Evolutionary conservation across 2,329 filamentous ascomycete species (phyloP).

Genomic region (Tolypocladium cylindrosporum): DNA sequence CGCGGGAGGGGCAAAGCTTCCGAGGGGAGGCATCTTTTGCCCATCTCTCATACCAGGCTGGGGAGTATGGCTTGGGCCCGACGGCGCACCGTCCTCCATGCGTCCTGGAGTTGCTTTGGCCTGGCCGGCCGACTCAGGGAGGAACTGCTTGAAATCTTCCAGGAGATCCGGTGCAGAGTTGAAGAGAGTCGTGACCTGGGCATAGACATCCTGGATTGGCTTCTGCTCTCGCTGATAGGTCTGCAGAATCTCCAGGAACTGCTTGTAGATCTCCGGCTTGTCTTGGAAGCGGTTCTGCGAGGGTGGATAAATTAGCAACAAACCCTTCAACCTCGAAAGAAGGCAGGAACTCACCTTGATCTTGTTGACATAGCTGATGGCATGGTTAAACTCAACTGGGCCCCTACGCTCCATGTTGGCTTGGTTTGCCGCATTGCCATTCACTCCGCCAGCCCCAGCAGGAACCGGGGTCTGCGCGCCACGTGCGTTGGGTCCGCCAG

Average conservation of each 20-base stretch:
- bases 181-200: constrained; percentile 90
- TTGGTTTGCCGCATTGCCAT: constrained; percentile 47
- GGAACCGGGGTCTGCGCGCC: constrained; percentile 53
- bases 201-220: constrained; percentile 96
- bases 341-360: constrained; percentile 67
- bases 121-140: constrained; percentile 68
- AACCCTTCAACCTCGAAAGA: neutral
- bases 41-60: constrained; percentile 45
- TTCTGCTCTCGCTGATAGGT: constrained; percentile 98
- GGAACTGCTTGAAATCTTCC: constrained; percentile 97
- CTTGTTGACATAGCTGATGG: constrained; percentile 98
- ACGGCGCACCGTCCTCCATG: constrained; percentile 41
- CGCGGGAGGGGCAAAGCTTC: constrained; percentile 77
- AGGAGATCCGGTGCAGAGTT: constrained; percentile 87
- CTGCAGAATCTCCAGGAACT: constrained; percentile 95
- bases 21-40: constrained; percentile 83
- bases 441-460: constrained; percentile 44
- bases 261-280: constrained; percentile 97
- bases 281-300: constrained; percentile 86
- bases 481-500: constrained; percentile 35
- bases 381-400: constrained; percentile 97
- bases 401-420: constrained; percentile 72
- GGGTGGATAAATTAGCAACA: constrained; percentile 6
- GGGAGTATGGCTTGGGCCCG: constrained; percentile 42
- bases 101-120: constrained; percentile 44